Evolutionary conservation across 2,329 filamentous ascomycete species (phyloP).

Genomic region (Ophiosphaerella herpotricha): DNA sequence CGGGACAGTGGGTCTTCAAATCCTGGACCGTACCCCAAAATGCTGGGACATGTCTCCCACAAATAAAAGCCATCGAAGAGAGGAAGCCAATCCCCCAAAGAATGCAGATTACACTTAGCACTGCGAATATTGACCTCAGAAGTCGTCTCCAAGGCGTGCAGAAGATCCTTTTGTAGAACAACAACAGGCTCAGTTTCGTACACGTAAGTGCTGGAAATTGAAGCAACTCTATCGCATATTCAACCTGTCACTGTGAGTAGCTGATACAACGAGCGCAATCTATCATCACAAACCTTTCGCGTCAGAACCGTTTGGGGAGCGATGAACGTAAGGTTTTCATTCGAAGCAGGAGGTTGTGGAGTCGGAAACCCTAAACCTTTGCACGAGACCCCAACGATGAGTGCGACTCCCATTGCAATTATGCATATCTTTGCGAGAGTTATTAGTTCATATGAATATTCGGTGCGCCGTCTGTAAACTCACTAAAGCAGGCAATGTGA

Average conservation of each 20-base stretch:
- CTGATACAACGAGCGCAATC: not conserved
- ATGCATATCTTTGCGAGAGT: not conserved
- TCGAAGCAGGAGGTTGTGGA: not conserved
- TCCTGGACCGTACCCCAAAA: conserved; percentile 2
- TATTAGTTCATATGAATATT: not conserved
- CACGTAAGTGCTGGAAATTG: too few species aligned
- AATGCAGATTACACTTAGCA: conserved; percentile 1
- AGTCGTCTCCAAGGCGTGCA: not conserved
- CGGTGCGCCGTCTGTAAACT: not conserved
- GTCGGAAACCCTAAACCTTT: not conserved
- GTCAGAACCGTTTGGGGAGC: not conserved
- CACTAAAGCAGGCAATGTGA: not conserved
- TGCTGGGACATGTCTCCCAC: conserved; percentile 4
- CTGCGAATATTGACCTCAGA: not conserved
- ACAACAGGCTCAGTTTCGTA: too few species aligned
- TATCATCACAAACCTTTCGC: not conserved
- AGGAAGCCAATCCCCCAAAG: conserved; percentile 9
- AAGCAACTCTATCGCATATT: not conserved
- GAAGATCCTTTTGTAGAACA: conserved; percentile 1
- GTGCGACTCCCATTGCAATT: not conserved
- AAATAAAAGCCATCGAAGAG: conserved; percentile 3
- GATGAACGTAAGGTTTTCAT: not conserved
- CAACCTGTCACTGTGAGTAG: not conserved
- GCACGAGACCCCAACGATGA: not conserved
- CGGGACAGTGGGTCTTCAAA: conserved; percentile 3